Evolutionary conservation across 257 asterid genomes (phyloP).

Genomic region (Phtheirospermum japonicum): DNA sequence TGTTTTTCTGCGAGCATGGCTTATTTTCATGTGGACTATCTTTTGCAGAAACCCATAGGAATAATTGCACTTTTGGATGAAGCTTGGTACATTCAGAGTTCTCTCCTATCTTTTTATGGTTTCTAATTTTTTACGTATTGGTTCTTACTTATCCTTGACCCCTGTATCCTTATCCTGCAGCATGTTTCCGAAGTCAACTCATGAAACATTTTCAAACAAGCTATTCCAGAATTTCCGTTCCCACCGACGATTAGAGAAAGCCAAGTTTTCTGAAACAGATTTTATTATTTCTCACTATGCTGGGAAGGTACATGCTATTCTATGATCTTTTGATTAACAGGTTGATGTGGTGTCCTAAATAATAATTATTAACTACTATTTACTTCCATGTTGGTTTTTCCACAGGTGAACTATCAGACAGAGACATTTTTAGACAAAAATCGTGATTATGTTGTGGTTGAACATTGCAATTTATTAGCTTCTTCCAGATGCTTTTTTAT

Average conservation of each 20-base stretch:
- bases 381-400: slow-evolving; percentile 30
- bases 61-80: slow-evolving; percentile 93
- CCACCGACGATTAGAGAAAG: slow-evolving; percentile 78
- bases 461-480: slow-evolving; percentile 86
- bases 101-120: slow-evolving; percentile 31
- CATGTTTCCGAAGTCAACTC: slow-evolving; percentile 99
- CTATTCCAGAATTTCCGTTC: slow-evolving; percentile 75
- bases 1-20: slow-evolving; percentile 6
- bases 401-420: slow-evolving; percentile 88
- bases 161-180: slow-evolving; percentile 41
- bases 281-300: slow-evolving; percentile 94
- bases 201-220: slow-evolving; percentile 87
- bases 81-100: slow-evolving; percentile 70
- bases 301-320: slow-evolving; percentile 72
- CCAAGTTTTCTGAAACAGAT: slow-evolving; percentile 93
- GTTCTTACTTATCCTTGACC: slow-evolving; percentile 33
- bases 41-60: slow-evolving; percentile 96
- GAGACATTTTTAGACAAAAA: slow-evolving; percentile 85
- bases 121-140: slow-evolving; percentile 22
- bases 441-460: slow-evolving; percentile 97
- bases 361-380: slow-evolving; percentile 18
- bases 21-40: slow-evolving; percentile 28
- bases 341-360: slow-evolving; percentile 8
- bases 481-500: slow-evolving; percentile 80
- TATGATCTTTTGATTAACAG: slow-evolving; percentile 20